Conservation (phyloP, 2,329 filamentous ascomycete species). For the Scedosporium aurantiacum region DNA sequence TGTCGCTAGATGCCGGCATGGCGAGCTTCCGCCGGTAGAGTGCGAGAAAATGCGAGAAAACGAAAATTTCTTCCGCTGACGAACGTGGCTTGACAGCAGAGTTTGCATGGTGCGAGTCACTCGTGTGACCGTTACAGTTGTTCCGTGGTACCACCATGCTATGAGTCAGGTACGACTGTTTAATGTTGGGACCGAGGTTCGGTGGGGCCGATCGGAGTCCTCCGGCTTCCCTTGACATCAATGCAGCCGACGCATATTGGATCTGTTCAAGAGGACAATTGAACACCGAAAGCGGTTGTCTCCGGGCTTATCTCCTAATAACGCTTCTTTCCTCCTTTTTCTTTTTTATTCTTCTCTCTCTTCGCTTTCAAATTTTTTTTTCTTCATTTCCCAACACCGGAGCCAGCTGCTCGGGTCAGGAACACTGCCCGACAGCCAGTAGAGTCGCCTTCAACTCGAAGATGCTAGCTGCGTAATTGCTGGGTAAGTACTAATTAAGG, state of each 20-base stretch:
- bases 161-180: background rate
- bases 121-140: background rate
- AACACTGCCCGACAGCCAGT: background rate
- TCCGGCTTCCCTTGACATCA: background rate
- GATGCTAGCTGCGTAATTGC: background rate
- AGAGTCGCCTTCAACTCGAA: background rate
- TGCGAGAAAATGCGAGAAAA: background rate
- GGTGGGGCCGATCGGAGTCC: slow-evolving; percentile 1
- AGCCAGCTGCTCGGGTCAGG: background rate
- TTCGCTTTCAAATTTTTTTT: background rate
- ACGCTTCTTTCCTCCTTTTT: too few relatives aligned
- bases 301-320: too few relatives aligned
- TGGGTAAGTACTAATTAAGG: background rate
- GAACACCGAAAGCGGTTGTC: too few relatives aligned
- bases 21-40: background rate
- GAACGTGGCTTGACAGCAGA: background rate
- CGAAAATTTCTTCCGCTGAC: background rate
- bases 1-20: background rate
- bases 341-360: background rate
- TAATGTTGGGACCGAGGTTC: background rate
- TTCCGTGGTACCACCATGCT: background rate
- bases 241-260: background rate
- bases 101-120: background rate
- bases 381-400: background rate
- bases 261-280: background rate